Conservation (phyloP, 2,329 filamentous ascomycete genomes). For the Aspergillus ruber region DNA sequence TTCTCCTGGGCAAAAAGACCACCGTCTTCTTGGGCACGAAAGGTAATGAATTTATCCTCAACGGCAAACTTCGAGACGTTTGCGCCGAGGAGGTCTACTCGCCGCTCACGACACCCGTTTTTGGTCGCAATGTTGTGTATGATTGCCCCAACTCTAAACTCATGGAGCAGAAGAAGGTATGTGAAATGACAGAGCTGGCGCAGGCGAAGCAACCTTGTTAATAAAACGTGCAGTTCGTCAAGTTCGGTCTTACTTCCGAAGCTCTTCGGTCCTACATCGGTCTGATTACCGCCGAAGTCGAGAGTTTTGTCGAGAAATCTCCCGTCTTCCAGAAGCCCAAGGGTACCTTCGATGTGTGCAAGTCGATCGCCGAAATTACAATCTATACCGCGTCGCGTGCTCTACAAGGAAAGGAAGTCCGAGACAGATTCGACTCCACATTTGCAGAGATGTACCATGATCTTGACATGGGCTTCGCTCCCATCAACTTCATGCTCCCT, state of each 20-base stretch:
- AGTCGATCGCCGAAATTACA: conserved; percentile 76
- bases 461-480: conserved; percentile 81
- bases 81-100: conserved; percentile 87
- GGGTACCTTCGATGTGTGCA: conserved; percentile 65
- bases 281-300: conserved; percentile 69
- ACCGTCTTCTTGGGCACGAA: conserved; percentile 76
- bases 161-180: conserved; percentile 93
- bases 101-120: conserved; percentile 64
- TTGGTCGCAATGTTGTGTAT: conserved; percentile 81
- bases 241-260: conserved; percentile 57
- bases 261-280: conserved; percentile 66
- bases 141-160: conserved; percentile 86
- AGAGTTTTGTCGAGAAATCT: conserved; percentile 63
- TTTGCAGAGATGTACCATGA: conserved; percentile 82
- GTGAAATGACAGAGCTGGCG: conserved; percentile 7
- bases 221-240: conserved; percentile 47
- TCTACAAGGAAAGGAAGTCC: conserved; percentile 77
- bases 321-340: conserved; percentile 60
- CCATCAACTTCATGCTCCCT: conserved; percentile 84
- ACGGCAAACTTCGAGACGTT: conserved; percentile 83
- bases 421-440: conserved; percentile 69
- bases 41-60: conserved; percentile 87
- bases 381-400: conserved; percentile 85
- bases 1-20: conserved; percentile 81
- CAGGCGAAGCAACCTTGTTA: conserved; percentile 13